Base-by-base conservation (phyloP, 2,329 filamentous ascomycete species). In the Xylaria sp. region DNA sequence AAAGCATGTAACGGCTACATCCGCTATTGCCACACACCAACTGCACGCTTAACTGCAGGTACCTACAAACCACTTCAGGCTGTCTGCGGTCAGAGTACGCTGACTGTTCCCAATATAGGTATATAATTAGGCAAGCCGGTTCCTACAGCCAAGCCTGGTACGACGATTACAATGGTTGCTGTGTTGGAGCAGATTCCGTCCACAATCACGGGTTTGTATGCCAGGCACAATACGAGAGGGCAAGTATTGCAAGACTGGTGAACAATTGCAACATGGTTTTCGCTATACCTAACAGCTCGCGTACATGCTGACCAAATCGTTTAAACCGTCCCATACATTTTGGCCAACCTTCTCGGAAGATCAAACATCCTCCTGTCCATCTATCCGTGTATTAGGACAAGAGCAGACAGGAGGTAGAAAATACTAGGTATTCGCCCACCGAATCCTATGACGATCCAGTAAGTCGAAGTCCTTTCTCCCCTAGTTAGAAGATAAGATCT, bases 1-100 rank as follows among this genome's bases (percentile, higher is more conserved):
- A n/a, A n/a, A n/a, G n/a, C n/a, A n/a, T n/a, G n/a, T n/a, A n/a
- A 49, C 54, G 47, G 57, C 45, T 66, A 42, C 58, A 66, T 50
- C 61, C 55, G 55, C 45, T 47, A 14, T 28, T 25, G 37, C 46
- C n/a, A 40, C 35, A 28, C 37, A 25, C 47, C 23, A 31, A 21
- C 28, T 21, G 33, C 11, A 31, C 4, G 9, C 28, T 9, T 31
- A 5, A 31, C 9, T 5, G 28, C 9, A 31, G 28, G 28, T 31
- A 31, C 28, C 28, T 31, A 31, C 28, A 9, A n/a, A n/a, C 28
- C 28, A 31, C 28, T 31, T 31, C n/a, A n/a, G n/a, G n/a, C n/a
- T n/a, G n/a, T n/a, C n/a, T n/a, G n/a, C n/a, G n/a, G n/a, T n/a
- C n/a, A n/a, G n/a, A n/a, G n/a, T n/a, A n/a, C n/a, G n/a, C n/a